These are phyloP conservation scores for Trebouxia sp. DNA, from an alignment of 139 green algal species.

Conservation along the genomic window DNA sequence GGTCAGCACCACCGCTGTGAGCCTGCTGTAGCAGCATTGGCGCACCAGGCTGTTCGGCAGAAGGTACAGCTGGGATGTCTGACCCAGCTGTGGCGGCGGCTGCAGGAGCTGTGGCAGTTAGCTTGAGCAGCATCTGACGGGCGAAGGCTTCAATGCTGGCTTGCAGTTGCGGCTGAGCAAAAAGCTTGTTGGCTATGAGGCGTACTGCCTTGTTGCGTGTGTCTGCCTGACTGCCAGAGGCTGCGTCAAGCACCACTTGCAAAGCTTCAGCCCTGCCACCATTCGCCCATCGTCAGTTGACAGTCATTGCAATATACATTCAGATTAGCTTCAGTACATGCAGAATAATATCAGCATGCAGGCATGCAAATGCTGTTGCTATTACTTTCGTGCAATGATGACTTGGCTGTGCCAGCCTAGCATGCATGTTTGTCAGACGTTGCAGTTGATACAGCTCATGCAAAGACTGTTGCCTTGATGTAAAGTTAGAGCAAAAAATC, in stretches of 20 bases:
- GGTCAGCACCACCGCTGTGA: not conserved
- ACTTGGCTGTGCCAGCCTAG: no score
- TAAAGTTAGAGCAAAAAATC: no score
- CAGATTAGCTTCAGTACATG: no score
- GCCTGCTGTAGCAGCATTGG: not conserved
- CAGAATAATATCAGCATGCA: no score
- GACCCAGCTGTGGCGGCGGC: not conserved
- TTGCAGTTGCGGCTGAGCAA: conserved; percentile 41
- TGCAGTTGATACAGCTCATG: no score
- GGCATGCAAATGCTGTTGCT: no score
- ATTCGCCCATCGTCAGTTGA: no score
- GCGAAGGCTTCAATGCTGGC: conserved; percentile 51
- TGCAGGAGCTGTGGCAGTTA: not conserved
- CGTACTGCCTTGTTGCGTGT: conserved; percentile 57
- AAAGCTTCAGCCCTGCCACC: conserved; percentile 39
- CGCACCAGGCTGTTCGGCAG: not conserved
- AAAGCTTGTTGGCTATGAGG: conserved; percentile 64
- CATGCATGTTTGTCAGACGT: no score
- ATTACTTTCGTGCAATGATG: no score
- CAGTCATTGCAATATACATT: no score
- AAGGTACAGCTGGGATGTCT: not conserved
- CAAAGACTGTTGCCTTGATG: no score
- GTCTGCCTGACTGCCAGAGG: conserved; percentile 27
- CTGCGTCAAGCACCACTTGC: conserved; percentile 52
- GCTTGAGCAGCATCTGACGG: not conserved